Base-by-base conservation (phyloP, 1,284 basidiomycete species). In the Pisolithus thermaeus region DNA sequence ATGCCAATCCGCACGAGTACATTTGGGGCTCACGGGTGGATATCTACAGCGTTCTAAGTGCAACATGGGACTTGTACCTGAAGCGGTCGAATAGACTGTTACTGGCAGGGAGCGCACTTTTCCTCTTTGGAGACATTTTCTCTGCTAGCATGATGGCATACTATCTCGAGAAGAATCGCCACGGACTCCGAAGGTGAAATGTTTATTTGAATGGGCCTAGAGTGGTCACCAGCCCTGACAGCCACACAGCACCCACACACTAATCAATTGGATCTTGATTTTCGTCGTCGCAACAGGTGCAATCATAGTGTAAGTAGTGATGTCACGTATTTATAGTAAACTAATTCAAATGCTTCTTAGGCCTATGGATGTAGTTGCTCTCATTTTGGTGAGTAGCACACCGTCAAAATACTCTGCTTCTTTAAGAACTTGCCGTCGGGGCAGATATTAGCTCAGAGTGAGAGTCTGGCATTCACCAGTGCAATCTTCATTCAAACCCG, bases 241-340 rank as follows among this genome's bases (percentile, higher is more conserved):
- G 14, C 9, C 55, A 49, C 52, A 56, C 4, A 61, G 64, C 1
- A 58, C 66, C 1, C 47, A 65, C 18, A 3, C 42, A 1, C 46
- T 68, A 7, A 48, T 65, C 51, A 57, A 68, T 25, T 47, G 61
- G 30, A 22, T 49, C 20, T 28, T 49, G 18, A n/a, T 49, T n/a
- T 49, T 30, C 18, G 23, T 32, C 18, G 39, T 49, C 16, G 48
- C 48, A 25, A 49, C 48, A n/a, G 48, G 48, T 42, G 39, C 40
- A 27, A 30, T 40, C 9, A 11, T 30, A 25, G 39, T 49, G 22
- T 38, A 7, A 27, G 48, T 49, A 6, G 14, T 38, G 20, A 18
- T 12, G 8, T 43, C 6, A 37, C 20, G 18, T n/a, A 14, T 32
- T 28, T 1, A 35, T n/a, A 7, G 3, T n/a, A 1, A 11, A 30